phyloP scores from a whole-genome alignment of 352 stramenopile species.

The Globisporangium heterothallicum region DNA sequence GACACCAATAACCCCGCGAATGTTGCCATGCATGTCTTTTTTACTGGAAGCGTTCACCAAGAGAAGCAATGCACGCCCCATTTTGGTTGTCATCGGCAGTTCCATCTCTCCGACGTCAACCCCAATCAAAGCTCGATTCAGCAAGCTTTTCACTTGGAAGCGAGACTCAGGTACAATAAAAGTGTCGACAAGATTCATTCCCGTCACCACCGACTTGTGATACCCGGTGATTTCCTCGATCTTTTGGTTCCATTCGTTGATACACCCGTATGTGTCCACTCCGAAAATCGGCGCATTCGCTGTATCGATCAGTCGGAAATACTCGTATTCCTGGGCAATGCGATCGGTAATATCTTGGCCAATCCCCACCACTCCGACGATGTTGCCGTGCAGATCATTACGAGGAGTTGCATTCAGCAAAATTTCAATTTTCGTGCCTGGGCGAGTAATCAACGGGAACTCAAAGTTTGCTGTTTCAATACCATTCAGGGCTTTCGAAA shows the following conservation, averaged over 20 bases:
- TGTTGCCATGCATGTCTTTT: slow-evolving; percentile 81
- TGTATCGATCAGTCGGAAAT: slow-evolving; percentile 71
- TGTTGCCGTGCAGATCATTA: slow-evolving; percentile 61
- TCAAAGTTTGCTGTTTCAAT: slow-evolving; percentile 86
- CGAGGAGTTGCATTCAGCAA: slow-evolving; percentile 69
- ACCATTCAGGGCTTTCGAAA: slow-evolving; percentile 59
- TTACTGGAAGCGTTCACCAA: slow-evolving; percentile 70
- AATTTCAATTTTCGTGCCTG: slow-evolving; percentile 69
- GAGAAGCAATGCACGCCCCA: slow-evolving; percentile 33
- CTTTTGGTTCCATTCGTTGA: slow-evolving; percentile 80
- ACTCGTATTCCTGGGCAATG: slow-evolving; percentile 74
- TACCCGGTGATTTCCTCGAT: slow-evolving; percentile 71
- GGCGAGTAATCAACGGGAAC: slow-evolving; percentile 75
- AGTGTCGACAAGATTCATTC: slow-evolving; percentile 50
- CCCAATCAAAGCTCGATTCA: slow-evolving; percentile 65
- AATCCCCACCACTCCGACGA: slow-evolving; percentile 86
- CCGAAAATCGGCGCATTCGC: slow-evolving; percentile 75
- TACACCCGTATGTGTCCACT: slow-evolving; percentile 63
- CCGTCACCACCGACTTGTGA: slow-evolving; percentile 50
- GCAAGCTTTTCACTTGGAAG: slow-evolving; percentile 37
- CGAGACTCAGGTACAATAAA: slow-evolving; percentile 59
- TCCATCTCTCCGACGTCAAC: slow-evolving; percentile 72
- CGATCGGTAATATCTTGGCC: slow-evolving; percentile 80
- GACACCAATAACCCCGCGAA: slow-evolving; percentile 85
- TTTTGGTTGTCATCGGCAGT: slow-evolving; percentile 54